Evolutionary conservation across 208 protist genomes (phyloP), one percentile per base, ranked within the genome.

Genomic region (Acanthamoeba quina): DNA sequence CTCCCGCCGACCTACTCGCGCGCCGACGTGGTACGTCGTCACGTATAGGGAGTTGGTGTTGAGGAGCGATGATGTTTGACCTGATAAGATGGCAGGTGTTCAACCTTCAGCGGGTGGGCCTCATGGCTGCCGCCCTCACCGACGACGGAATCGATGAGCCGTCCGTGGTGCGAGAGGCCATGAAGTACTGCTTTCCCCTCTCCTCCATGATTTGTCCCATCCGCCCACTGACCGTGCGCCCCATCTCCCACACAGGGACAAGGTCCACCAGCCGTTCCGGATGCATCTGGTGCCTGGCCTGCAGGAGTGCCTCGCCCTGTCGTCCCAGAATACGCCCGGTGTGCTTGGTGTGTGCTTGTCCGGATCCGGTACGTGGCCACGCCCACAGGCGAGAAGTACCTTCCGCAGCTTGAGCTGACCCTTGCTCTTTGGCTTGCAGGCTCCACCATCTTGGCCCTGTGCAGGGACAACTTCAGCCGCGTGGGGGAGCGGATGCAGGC

Each of bases 251-350:
- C 64, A 7, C 72, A 80, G 72, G 72, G 86, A 92, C 34, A 92
- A 92, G 62, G 9, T 92, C 86, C 86, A 92, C 44, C 86, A 92
- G 29, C 86, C 86, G 11, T 92, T 74, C 62, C 86, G 86, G 7
- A 24, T n/a, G 41, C 56, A 54, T 52, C 86, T 78, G 64, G 86
- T 92, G 29, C 86, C 86, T n/a, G 86, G 86, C 60, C 41, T 92
- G 34, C 44, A 52, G 5, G 26, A 76, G 9, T 92, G 86, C 62
- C 44, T 92, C 10, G 44, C 86, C 29, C 86, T 92, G 6, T 56
- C 86, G 7, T 54, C 86, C 24, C 41, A 44, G 5, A 29, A 78
- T 21, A 68, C 60, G 11, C 86, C 86, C 62, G 86, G 86, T 19
- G 26, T 92, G 86, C 49, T 92, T 6, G 86, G 86, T 11, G 66